Evolutionary conservation across 768 basidiomycete species (phyloP).

Genomic region (Gymnopilus dilepis): DNA sequence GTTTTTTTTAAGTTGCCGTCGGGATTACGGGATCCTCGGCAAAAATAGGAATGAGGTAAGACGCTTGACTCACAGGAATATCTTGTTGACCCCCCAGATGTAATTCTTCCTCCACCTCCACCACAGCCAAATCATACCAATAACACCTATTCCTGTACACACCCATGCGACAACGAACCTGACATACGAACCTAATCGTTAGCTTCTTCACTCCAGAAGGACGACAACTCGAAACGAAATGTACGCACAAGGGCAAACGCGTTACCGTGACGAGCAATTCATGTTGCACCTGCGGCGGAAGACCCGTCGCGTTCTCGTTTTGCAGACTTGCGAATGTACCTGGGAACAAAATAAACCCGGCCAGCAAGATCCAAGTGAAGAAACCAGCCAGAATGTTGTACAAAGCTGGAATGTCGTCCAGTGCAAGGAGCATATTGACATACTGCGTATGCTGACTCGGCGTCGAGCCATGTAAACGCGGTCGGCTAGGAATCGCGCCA

Average conservation of each 20-base stretch:
- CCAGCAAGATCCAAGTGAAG: slow-evolving; percentile 67
- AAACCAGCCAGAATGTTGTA: slow-evolving; percentile 59
- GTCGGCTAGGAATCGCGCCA: slow-evolving; percentile 18
- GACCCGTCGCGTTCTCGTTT: slow-evolving; percentile 32
- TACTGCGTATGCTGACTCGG: slow-evolving; percentile 53
- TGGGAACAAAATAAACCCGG: slow-evolving; percentile 67
- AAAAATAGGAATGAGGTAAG: neutral
- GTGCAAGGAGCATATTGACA: slow-evolving; percentile 64
- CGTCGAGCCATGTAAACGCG: slow-evolving; percentile 22
- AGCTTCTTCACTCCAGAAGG: neutral
- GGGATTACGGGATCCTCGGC: neutral
- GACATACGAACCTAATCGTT: neutral
- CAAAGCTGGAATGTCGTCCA: slow-evolving; percentile 56
- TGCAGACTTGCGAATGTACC: slow-evolving; percentile 62
- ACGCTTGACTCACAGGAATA: slow-evolving; percentile 52
- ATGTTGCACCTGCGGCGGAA: slow-evolving; percentile 29
- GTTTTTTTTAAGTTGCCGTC: slow-evolving; percentile 1
- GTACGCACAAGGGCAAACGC: slow-evolving; percentile 51
- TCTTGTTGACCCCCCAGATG: slow-evolving; percentile 59
- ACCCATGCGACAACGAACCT: slow-evolving; percentile 61
- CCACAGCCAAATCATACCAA: slow-evolving; percentile 64
- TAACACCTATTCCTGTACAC: slow-evolving; percentile 57
- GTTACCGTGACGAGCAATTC: slow-evolving; percentile 43
- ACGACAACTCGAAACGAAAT: neutral
- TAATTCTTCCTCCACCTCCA: slow-evolving; percentile 66